Evolutionary conservation across 23 red algal genomes (phyloP), one percentile per base, ranked within the genome.

Genomic region (Gracilaria domingensis): DNA sequence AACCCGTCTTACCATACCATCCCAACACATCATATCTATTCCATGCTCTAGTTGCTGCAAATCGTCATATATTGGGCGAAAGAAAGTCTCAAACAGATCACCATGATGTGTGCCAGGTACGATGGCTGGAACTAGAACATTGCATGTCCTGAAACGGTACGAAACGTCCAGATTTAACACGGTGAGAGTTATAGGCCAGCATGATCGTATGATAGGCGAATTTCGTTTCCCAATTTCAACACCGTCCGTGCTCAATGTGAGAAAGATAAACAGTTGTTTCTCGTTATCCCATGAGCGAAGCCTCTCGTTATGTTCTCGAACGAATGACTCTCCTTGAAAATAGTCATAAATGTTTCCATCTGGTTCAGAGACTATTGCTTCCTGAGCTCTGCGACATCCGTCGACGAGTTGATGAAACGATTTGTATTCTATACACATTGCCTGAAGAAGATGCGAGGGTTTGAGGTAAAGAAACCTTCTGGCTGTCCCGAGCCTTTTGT

Each of bases 51-150:
- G 26, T 42, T 51, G 20, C 30, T 79, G 14, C 74, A 79, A 30
- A 34, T 79, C 74, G 45, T 79, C 42, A 33, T 53, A 54, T 4
- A 79, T 54, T 4, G 74, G 74, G 2, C 26, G 42, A 26, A 79
- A 54, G 42, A 79, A 79, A 4, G 74, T 79, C 38, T 51, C 74
- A 51, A 79, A 79, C 4, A 39, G 17, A 79, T 51, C 74, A 8
- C 45, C 12, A 28, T 79, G 39, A 56, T 47, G 35, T 53, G 74
- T 12, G 51, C 74, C 40, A 7, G 35, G 74, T 50, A 79, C 24
- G 4, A 79, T 26, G 26, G 7, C 74, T 32, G 74, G 50, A 20
- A 79, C 24, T 4, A 79, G 42, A 30, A 50, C 42, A 56, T 79
- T 79, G 74, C 30, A 50, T 54, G 37, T 12, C 38, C 42, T 8